Evolutionary conservation across 306 rosid species (phyloP).

Genomic region (Crotalaria pallida): DNA sequence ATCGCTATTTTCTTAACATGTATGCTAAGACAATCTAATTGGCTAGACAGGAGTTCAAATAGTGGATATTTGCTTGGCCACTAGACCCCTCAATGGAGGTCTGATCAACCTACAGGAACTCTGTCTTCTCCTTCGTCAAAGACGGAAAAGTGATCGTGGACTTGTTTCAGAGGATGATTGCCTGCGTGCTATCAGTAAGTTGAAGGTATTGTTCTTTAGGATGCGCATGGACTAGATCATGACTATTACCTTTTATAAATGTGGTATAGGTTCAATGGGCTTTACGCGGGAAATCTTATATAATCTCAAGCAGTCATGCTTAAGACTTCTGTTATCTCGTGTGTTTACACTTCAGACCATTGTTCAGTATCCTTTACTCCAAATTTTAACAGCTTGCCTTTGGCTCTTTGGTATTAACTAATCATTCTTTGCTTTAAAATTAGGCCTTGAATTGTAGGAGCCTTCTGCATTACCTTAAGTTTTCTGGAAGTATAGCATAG

Average conservation of each 20-base stretch:
- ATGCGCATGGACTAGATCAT: background rate
- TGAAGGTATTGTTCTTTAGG: conserved; percentile 62
- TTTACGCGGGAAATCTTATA: background rate
- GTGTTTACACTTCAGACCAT: background rate
- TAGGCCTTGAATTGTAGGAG: background rate
- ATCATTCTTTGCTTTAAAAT: background rate
- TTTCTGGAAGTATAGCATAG: conserved; percentile 11
- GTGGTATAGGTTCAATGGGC: background rate
- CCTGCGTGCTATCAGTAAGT: conserved; percentile 84
- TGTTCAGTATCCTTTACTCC: background rate
- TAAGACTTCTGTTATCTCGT: background rate
- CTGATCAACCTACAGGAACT: conserved; percentile 83
- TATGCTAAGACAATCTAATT: conserved; percentile 32
- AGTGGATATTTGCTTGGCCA: conserved; percentile 88
- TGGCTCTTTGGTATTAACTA: background rate
- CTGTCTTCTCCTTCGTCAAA: conserved; percentile 63
- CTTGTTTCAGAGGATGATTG: conserved; percentile 94
- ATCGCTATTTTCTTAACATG: conserved; percentile 3
- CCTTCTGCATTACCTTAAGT: background rate
- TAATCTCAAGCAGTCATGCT: background rate
- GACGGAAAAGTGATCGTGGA: conserved; percentile 78
- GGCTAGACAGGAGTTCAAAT: conserved; percentile 89
- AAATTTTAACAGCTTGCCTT: background rate
- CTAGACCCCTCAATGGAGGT: conserved; percentile 90
- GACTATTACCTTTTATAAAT: background rate